Conservation (phyloP, 192 early-diverging fungal genomes). For the Backusella morwellensis region DNA sequence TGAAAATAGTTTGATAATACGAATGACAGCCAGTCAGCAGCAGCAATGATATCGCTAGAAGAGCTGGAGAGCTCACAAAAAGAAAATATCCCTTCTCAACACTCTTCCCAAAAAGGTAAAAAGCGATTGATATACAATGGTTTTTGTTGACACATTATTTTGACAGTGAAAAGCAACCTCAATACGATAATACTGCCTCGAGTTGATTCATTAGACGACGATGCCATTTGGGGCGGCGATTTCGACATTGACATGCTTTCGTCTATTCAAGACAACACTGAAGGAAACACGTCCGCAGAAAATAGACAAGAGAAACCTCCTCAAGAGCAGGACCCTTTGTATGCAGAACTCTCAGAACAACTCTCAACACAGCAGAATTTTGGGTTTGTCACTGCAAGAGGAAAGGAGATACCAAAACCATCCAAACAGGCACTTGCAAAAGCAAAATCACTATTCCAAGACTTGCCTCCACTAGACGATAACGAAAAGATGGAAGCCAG, state of each 20-base stretch:
- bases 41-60: not conserved
- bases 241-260: slow-evolving; percentile 4
- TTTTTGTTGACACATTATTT: too few species aligned
- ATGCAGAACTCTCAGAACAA: not conserved
- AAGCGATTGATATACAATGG: too few species aligned
- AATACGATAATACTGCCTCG: not conserved
- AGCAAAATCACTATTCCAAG: not conserved
- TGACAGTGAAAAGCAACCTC: not conserved
- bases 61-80: not conserved
- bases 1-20: not conserved
- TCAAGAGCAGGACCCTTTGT: not conserved
- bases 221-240: not conserved
- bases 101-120: not conserved
- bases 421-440: not conserved
- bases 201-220: not conserved
- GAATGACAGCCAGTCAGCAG: not conserved
- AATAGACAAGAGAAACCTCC: not conserved
- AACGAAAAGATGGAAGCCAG: not conserved
- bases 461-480: not conserved
- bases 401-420: not conserved
- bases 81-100: not conserved
- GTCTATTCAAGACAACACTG: not conserved
- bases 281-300: not conserved
- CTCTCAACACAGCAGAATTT: not conserved
- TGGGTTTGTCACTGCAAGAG: not conserved